Evolutionary conservation across 768 basidiomycete genomes (phyloP).

Genomic region (Collybia sordida): DNA sequence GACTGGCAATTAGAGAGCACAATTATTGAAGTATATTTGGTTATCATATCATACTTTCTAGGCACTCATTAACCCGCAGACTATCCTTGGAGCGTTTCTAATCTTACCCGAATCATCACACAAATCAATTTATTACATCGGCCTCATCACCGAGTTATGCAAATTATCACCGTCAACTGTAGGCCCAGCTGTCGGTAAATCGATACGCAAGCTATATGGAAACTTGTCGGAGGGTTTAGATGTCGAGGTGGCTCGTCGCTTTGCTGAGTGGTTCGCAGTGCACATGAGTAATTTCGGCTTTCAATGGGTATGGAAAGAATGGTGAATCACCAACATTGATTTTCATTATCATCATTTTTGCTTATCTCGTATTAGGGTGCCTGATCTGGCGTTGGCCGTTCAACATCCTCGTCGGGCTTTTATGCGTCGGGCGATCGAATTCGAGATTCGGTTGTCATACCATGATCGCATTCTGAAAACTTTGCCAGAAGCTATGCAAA

Average conservation of each 20-base stretch:
- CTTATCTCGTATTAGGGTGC: conserved; percentile 56
- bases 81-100: conserved; percentile 71
- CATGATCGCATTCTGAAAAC: conserved; percentile 90
- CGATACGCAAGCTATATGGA: conserved; percentile 83
- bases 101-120: conserved; percentile 75
- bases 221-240: conserved; percentile 85
- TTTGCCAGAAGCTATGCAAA: conserved; percentile 80
- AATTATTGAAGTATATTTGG: conserved; percentile 68
- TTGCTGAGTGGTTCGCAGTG: conserved; percentile 93
- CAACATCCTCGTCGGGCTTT: conserved; percentile 89
- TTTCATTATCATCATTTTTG: not conserved
- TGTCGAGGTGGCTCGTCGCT: conserved; percentile 75
- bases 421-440: conserved; percentile 82
- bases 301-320: conserved; percentile 99
- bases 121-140: conserved; percentile 82
- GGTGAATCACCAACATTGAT: conserved; percentile 47
- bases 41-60: not conserved
- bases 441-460: conserved; percentile 90
- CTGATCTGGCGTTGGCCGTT: conserved; percentile 70
- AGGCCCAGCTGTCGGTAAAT: conserved; percentile 95
- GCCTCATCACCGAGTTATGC: conserved; percentile 90
- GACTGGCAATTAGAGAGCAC: conserved; percentile 90
- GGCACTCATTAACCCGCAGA: conserved; percentile 36
- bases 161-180: conserved; percentile 91
- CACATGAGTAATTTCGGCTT: conserved; percentile 99